Conservation (phyloP, 2,329 filamentous ascomycete species). For the Penicillium sp. region DNA sequence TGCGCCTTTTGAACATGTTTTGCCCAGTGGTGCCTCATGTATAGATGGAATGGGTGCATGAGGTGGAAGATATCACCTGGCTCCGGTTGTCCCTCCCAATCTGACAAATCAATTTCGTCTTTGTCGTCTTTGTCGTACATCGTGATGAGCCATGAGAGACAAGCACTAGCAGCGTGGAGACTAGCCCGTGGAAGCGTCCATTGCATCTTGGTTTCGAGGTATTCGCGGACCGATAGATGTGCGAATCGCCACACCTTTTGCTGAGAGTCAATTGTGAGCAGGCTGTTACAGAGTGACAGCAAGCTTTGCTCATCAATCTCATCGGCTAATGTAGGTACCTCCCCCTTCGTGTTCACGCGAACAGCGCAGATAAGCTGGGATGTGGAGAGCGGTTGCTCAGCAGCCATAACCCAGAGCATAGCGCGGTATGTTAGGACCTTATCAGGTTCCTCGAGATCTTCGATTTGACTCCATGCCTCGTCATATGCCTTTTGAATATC, state of each 20-base stretch:
- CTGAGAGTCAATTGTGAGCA: slow-evolving; percentile 9
- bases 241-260: slow-evolving; percentile 10
- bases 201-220: slow-evolving; percentile 2
- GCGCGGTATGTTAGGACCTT: slow-evolving; percentile 5
- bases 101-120: neutral
- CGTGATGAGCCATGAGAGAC: slow-evolving; percentile 5
- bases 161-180: slow-evolving; percentile 6
- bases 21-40: slow-evolving; percentile 10
- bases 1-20: slow-evolving; percentile 3
- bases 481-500: slow-evolving; percentile 12
- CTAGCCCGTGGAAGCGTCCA: neutral
- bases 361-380: slow-evolving; percentile 5
- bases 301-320: slow-evolving; percentile 3
- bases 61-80: neutral
- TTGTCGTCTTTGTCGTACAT: slow-evolving; percentile 6
- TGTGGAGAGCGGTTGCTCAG: neutral
- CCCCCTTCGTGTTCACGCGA: slow-evolving; percentile 2
- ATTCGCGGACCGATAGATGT: slow-evolving; percentile 13
- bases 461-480: slow-evolving; percentile 5
- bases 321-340: neutral
- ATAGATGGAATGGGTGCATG: slow-evolving; percentile 8
- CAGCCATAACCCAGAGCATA: slow-evolving; percentile 9
- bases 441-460: slow-evolving; percentile 3
- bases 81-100: neutral
- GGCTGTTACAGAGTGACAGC: slow-evolving; percentile 10